Percentiles rank a stretch among this genome's conserved stretches.
Evolutionary conservation across 768 basidiomycete species (phyloP).

Genomic region (Mycena venus): DNA sequence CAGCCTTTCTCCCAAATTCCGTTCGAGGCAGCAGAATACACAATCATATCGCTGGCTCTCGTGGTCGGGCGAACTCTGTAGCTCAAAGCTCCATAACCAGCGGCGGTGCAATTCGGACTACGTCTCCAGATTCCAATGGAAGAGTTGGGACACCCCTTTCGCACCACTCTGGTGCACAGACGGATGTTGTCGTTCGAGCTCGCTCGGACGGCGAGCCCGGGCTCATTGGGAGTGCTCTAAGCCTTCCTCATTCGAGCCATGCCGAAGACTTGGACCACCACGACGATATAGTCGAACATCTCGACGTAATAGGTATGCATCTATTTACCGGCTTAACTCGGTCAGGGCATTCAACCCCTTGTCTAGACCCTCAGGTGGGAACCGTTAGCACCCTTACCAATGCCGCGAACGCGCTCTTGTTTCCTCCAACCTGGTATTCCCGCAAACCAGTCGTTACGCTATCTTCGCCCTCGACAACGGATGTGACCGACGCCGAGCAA

Average conservation of each 20-base stretch:
- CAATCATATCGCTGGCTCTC: slow-evolving; percentile 39
- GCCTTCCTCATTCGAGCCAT: slow-evolving; percentile 44
- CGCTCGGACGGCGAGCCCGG: slow-evolving; percentile 52
- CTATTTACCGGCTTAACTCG: background rate
- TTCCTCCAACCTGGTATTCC: slow-evolving; percentile 81
- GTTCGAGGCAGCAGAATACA: slow-evolving; percentile 49
- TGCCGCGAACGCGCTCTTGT: slow-evolving; percentile 82
- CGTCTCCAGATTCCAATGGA: slow-evolving; percentile 23
- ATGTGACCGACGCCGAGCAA: slow-evolving; percentile 45
- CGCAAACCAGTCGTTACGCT: slow-evolving; percentile 77
- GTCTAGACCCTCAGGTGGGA: slow-evolving; percentile 77
- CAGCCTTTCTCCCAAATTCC: slow-evolving; percentile 17
- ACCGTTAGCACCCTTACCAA: slow-evolving; percentile 84
- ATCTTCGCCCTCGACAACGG: slow-evolving; percentile 49
- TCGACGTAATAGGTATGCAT: slow-evolving; percentile 80
- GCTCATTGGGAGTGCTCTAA: slow-evolving; percentile 60
- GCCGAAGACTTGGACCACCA: slow-evolving; percentile 63
- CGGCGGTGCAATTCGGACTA: background rate
- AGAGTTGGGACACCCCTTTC: slow-evolving; percentile 25
- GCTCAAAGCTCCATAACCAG: slow-evolving; percentile 9
- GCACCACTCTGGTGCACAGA: slow-evolving; percentile 49
- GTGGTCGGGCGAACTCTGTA: slow-evolving; percentile 15
- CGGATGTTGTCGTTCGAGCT: slow-evolving; percentile 53
- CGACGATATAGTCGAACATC: slow-evolving; percentile 86
- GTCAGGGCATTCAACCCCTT: background rate